Base-by-base conservation (phyloP, 306 rosid species). In the Acacia acuminata region DNA sequence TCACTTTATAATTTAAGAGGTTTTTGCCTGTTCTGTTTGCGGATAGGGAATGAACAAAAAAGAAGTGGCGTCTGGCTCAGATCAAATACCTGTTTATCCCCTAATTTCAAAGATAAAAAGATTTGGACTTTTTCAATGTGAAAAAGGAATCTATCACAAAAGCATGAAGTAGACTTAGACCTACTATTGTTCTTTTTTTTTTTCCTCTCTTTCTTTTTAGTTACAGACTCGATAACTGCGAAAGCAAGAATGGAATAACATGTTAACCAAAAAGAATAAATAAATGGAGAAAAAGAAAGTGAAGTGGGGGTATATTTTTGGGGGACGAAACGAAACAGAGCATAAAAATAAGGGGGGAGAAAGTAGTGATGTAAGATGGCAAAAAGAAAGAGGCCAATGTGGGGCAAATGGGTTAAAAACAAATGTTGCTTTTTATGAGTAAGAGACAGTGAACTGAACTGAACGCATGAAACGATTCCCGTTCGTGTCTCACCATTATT, bases 1-100 rank as follows among this genome's bases (percentile, higher is more conserved):
- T 84, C 17, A 61, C 89, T 86, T 84, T 83, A 48, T 48, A 15
- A 14, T 10, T 88, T n/a, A 82, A 67, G 88, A 71, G 82, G 75
- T 82, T 80, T 5, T 30, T 73, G 71, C 9, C 32, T 79, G 71
- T 19, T 2, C 4, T 19, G 32, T 81, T 76, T 79, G 83, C 78
- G 53, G 87, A 75, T 73, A 71, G 84, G 77, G 90, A 86, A 90
- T 86, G 83, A 84, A 16, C 82, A 77, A 38, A 38, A 3, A 34
- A 22, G 75, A 83, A 70, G 47, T 84, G 60, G 76, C 79, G 76
- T 79, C 75, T 79, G 84, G 82, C 22, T 69, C 60, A 10, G 72
- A 79, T 58, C 76, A 75, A 76, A 79, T 84, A 24, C 2, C 34
- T 22, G 34, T 22, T 3, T 44, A 75, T 72, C 44, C 40, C 40